Conservation (phyloP, 345 rosid species). For the Xanthoceras sorbifolium region DNA sequence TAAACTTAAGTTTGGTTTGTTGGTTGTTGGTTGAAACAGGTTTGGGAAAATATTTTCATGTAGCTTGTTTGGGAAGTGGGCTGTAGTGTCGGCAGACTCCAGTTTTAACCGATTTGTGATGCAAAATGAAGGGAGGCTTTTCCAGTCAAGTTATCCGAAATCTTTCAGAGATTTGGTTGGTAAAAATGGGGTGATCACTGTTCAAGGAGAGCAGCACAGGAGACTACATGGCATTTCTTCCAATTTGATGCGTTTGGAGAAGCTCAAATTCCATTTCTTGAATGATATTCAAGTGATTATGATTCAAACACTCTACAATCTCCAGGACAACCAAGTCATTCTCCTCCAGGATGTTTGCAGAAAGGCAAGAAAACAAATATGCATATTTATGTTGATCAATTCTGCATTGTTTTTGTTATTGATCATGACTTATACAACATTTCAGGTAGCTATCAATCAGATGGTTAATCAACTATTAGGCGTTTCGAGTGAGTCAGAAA, state of each 20-base stretch:
- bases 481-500: constrained; percentile 58
- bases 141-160: constrained; percentile 85
- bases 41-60: constrained; percentile 80
- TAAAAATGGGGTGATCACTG: constrained; percentile 75
- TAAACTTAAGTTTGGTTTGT: too few relatives aligned
- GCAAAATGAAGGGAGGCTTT: constrained; percentile 80
- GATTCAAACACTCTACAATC: constrained; percentile 42
- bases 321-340: constrained; percentile 51
- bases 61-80: constrained; percentile 72
- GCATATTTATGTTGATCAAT: neutral
- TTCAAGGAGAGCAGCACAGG: constrained; percentile 78
- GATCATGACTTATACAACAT: neutral
- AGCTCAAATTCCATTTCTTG: constrained; percentile 69
- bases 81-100: constrained; percentile 78
- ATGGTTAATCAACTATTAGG: constrained; percentile 86
- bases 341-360: constrained; percentile 82
- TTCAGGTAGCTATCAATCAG: constrained; percentile 76
- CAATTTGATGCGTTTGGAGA: constrained; percentile 72
- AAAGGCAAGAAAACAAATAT: constrained; percentile 51
- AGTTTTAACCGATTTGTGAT: constrained; percentile 65
- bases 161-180: constrained; percentile 87
- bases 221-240: constrained; percentile 80
- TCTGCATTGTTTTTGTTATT: neutral
- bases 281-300: constrained; percentile 61
- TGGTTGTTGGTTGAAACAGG: constrained; percentile 26